Conservation (phyloP, 306 rosid species). For the Elaeagnus macrophylla region DNA sequence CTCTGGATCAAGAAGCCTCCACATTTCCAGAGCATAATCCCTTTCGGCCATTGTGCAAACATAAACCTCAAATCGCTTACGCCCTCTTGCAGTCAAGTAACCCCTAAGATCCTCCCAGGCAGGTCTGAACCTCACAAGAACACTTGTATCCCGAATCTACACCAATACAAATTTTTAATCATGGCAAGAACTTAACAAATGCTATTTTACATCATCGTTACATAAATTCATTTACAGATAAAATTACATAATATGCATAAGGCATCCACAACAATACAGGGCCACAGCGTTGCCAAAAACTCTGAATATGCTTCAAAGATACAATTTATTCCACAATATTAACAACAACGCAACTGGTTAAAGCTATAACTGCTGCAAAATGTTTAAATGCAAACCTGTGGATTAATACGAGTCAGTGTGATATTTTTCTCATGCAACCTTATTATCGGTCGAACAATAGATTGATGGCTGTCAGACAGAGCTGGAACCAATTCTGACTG, state of each 20-base stretch:
- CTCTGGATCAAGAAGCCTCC: constrained; percentile 99
- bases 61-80: constrained; percentile 99
- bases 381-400: constrained; percentile 48
- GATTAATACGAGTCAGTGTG: constrained; percentile 92
- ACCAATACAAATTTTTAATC: constrained; percentile 10
- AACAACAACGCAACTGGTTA: constrained; percentile 13
- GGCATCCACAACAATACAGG: constrained; percentile 4
- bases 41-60: constrained; percentile 99
- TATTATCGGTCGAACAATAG: constrained; percentile 74
- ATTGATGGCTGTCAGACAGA: constrained; percentile 65
- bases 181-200: constrained; percentile 13
- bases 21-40: constrained; percentile 99
- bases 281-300: not conserved
- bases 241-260: constrained; percentile 3
- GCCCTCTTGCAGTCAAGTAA: constrained; percentile 96
- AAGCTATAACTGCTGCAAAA: constrained; percentile 8
- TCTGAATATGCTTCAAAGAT: not conserved
- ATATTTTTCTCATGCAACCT: constrained; percentile 80
- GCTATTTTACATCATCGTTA: constrained; percentile 2
- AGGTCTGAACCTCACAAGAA: constrained; percentile 97
- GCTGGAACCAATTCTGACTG: constrained; percentile 87
- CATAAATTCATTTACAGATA: not conserved
- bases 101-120: constrained; percentile 99
- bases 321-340: not conserved
- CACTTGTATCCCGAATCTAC: constrained; percentile 98